Conservation (phyloP, 208 protist species). For the Leishmania tarentolae region DNA sequence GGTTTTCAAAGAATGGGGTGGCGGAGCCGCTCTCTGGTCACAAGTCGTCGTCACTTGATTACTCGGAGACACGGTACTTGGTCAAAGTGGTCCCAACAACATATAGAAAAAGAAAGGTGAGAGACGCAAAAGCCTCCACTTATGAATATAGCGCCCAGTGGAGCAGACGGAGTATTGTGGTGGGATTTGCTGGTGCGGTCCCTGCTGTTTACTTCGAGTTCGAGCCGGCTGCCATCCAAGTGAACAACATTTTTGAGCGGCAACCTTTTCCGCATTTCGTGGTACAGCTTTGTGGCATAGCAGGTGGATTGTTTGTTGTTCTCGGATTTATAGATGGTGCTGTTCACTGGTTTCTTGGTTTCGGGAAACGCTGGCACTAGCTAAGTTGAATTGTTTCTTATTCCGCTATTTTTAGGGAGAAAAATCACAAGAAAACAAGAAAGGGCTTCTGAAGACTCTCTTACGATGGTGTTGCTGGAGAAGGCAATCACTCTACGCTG, state of each 20-base stretch:
- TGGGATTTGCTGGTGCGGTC: constrained; percentile 35
- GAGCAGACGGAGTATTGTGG: constrained; percentile 31
- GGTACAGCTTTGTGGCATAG: constrained; percentile 83
- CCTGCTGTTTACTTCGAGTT: constrained; percentile 61
- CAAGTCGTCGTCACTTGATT: constrained; percentile 14
- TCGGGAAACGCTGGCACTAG: neutral
- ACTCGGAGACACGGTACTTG: constrained; percentile 59
- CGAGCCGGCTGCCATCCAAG: constrained; percentile 70
- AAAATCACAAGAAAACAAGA: neutral
- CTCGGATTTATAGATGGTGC: constrained; percentile 68
- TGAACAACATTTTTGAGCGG: constrained; percentile 77
- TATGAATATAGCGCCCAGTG: constrained; percentile 80
- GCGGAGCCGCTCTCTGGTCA: constrained; percentile 51
- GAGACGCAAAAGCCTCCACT: constrained; percentile 26
- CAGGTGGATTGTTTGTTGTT: constrained; percentile 88
- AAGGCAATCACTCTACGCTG: neutral
- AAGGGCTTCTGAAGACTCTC: neutral
- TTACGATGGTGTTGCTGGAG: neutral
- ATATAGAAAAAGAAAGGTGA: constrained; percentile 36
- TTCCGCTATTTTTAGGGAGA: neutral
- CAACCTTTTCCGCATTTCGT: constrained; percentile 72
- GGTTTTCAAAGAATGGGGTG: constrained; percentile 61
- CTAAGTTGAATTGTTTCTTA: neutral
- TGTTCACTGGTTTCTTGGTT: constrained; percentile 29
- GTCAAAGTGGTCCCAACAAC: constrained; percentile 73